Base-by-base conservation (phyloP, 176 grass and related monocot species). In the Zoysia pacifica region DNA sequence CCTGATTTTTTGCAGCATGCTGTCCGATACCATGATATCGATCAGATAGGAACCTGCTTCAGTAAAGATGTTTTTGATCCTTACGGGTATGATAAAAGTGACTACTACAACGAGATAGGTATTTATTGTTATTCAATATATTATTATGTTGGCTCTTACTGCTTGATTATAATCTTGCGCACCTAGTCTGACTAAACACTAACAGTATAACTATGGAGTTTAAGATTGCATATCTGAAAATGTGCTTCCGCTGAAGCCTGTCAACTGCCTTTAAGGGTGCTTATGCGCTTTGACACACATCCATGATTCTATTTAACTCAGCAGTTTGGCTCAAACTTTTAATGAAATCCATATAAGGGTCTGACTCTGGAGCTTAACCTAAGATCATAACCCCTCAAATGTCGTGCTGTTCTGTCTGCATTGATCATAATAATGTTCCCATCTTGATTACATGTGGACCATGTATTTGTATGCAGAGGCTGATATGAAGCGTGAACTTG, bases 1-100 rank as follows among this genome's bases (percentile, higher is more conserved):
- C 96, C 93, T 44, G 90, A 99, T 65, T 99, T 99, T 69, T 82
- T 99, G 88, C 96, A 93, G 81, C 90, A 99, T 89, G 92, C 96
- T 75, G 92, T 95, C 78, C 86, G 96, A n/a, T 99, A 99, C 65
- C 96, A 99, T 86, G 96, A 94, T 66, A 99, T 99, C 4, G 86
- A 99, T 83, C 90, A 93, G 88, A 95, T 95, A 69, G 96, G 96
- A 64, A 89, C 90, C 45, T 95, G 93, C 85, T 99, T 99, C 73
- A 84, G 81, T 86, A 99, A 91, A 83, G 93, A 95, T 77, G 96
- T 99, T 67, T 99, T 99, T 68, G 85, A 99, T 55, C 96, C 96
- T 69, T 88, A 90, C 48, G 93, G 93, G 43, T 95, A 88, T 1
- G 93, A 99, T 74, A 93, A 86, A 66, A 91, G 86, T 4, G 96